Evolutionary conservation across 805 yeast species (phyloP).

Genomic region (Sungouiozyma ichnusensis): DNA sequence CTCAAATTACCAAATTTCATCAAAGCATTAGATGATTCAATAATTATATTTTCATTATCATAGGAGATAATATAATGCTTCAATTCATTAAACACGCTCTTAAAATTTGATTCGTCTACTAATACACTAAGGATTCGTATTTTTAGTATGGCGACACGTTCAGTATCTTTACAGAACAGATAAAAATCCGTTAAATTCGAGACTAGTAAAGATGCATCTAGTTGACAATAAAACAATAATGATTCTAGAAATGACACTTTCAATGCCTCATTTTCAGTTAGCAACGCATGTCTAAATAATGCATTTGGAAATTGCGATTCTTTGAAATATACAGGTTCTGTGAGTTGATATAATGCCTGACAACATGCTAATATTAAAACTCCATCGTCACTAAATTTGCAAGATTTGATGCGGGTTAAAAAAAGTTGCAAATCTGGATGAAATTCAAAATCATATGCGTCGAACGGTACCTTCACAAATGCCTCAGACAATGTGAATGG

Average conservation of each 20-base stretch:
- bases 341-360: conserved; percentile 45
- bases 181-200: conserved; percentile 40
- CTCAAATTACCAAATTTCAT: conserved; percentile 47
- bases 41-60: conserved; percentile 22
- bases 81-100: conserved; percentile 47
- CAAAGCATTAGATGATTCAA: conserved; percentile 48
- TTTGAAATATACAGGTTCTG: conserved; percentile 43
- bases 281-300: conserved; percentile 34
- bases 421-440: conserved; percentile 52
- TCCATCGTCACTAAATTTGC: conserved; percentile 44
- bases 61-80: conserved; percentile 40
- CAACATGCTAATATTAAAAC: conserved; percentile 53
- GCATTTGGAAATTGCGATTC: conserved; percentile 41
- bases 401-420: conserved; percentile 34
- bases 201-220: conserved; percentile 28
- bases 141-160: conserved; percentile 38
- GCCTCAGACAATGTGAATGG: conserved; percentile 35
- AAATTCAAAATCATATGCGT: conserved; percentile 33
- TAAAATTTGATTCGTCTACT: conserved; percentile 43
- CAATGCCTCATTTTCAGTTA: conserved; percentile 28
- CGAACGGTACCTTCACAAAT: conserved; percentile 31
- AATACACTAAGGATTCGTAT: conserved; percentile 50
- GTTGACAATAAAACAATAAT: conserved; percentile 29
- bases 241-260: conserved; percentile 37
- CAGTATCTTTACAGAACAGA: conserved; percentile 45